A percentile compares a stretch with the other conserved stretches of the same genome.
Conservation (phyloP, 805 yeast species). For the Teunomyces aglyptinius region DNA sequence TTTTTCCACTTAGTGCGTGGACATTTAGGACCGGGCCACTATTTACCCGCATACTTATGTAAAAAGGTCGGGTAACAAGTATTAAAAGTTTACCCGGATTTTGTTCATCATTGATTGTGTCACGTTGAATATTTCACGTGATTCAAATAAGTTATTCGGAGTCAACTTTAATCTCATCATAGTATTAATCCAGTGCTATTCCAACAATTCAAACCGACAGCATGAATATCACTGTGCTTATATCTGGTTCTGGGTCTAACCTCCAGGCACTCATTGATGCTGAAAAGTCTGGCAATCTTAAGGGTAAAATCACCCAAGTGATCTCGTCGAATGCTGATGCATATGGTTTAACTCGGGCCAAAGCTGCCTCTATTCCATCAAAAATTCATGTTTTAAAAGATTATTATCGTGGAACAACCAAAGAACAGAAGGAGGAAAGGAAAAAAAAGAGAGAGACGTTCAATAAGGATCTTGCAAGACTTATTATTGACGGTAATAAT, state of each 20-base stretch:
- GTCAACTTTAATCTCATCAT: constrained; percentile 9
- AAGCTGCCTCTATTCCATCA: constrained; percentile 66
- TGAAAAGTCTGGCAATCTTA: constrained; percentile 35
- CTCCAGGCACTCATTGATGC: constrained; percentile 92
- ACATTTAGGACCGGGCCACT: constrained; percentile 5
- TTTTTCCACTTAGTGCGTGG: constrained; percentile 2
- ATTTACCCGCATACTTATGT: constrained; percentile 2
- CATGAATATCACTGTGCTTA: constrained; percentile 62
- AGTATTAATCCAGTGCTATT: not conserved
- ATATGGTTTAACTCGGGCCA: constrained; percentile 81
- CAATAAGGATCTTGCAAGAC: constrained; percentile 73
- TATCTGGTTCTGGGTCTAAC: constrained; percentile 95
- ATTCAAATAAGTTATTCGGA: constrained; percentile 6
- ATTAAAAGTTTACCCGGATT: constrained; percentile 7
- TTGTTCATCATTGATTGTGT: not conserved
- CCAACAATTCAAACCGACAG: not conserved
- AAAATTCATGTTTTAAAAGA: constrained; percentile 65
- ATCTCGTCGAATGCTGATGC: constrained; percentile 86
- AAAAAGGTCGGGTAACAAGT: not conserved
- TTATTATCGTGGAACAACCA: constrained; percentile 75
- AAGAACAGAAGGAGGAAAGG: constrained; percentile 61
- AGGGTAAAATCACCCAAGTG: constrained; percentile 67
- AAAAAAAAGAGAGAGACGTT: constrained; percentile 62
- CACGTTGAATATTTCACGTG: constrained; percentile 4
- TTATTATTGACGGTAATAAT: constrained; percentile 52